These are phyloP conservation scores for Komagataella phaffii DNA, from an alignment of 805 yeast genomes.

Conservation along the genomic window DNA sequence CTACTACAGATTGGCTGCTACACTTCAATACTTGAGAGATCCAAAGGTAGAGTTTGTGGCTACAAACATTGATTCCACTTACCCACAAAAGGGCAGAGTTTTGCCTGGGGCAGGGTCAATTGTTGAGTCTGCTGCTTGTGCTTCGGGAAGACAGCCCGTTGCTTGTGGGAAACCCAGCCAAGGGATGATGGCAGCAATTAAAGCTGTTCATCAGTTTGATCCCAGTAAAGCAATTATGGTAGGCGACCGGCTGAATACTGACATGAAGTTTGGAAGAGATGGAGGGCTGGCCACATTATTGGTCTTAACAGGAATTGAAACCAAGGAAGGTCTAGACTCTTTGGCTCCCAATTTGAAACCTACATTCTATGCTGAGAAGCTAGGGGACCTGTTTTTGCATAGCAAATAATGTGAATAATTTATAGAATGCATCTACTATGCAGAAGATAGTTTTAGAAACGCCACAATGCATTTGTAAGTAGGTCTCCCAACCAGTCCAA, in stretches of 20 bases:
- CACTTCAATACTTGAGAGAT: constrained; percentile 67
- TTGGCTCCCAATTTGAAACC: constrained; percentile 36
- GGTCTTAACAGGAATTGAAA: constrained; percentile 87
- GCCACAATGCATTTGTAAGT: no score
- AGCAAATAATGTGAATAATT: neutral
- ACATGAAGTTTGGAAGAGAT: constrained; percentile 79
- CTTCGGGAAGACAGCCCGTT: constrained; percentile 73
- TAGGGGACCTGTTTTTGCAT: constrained; percentile 67
- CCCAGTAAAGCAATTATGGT: constrained; percentile 69
- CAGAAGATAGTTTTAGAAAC: no score
- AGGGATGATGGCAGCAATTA: constrained; percentile 83
- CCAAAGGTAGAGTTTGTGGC: constrained; percentile 68
- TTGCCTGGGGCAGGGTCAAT: constrained; percentile 95
- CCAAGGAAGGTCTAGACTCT: constrained; percentile 42
- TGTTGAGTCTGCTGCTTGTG: constrained; percentile 60
- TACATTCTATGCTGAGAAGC: constrained; percentile 49
- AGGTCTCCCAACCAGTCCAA: no score
- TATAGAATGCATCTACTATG: neutral
- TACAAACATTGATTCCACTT: constrained; percentile 90
- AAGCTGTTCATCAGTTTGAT: constrained; percentile 46
- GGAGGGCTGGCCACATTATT: constrained; percentile 81
- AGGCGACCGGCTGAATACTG: constrained; percentile 93
- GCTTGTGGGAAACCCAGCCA: constrained; percentile 90
- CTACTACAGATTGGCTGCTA: constrained; percentile 69
- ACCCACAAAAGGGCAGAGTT: constrained; percentile 74